Evolutionary conservation across 2,329 filamentous ascomycete species (phyloP).

Genomic region (Alternaria ventricosa): DNA sequence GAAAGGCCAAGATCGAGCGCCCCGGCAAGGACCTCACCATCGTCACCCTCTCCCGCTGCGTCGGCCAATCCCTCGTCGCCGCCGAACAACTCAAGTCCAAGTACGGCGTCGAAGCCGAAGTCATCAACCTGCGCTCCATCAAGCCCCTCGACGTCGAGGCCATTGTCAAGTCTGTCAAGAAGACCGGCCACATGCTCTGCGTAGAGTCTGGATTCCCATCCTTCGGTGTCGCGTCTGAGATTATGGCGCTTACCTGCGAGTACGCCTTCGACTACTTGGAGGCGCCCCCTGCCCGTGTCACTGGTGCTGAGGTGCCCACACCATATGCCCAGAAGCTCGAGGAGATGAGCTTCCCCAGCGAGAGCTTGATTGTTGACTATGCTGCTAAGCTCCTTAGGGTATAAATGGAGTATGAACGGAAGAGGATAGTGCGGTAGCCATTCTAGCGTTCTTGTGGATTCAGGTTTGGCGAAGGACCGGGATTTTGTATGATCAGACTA

Average conservation of each 20-base stretch:
- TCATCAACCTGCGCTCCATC: conserved; percentile 96
- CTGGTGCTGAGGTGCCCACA: conserved; percentile 95
- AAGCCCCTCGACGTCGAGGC: conserved; percentile 96
- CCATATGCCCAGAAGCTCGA: conserved; percentile 93
- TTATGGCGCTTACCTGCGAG: conserved; percentile 93
- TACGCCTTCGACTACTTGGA: conserved; percentile 98
- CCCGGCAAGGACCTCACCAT: conserved; percentile 95
- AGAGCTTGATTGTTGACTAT: conserved; percentile 85
- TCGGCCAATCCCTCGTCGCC: conserved; percentile 87
- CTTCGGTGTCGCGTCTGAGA: conserved; percentile 91
- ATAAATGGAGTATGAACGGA: conserved; percentile 51
- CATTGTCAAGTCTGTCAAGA: conserved; percentile 97
- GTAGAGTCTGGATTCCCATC: conserved; percentile 97
- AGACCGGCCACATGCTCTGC: conserved; percentile 88
- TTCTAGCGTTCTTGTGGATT: background rate
- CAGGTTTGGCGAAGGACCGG: background rate
- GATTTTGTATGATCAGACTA: conserved; percentile 36
- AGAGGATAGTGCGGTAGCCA: background rate
- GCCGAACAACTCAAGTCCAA: conserved; percentile 94
- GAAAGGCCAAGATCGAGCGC: conserved; percentile 99
- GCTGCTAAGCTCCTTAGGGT: conserved; percentile 86
- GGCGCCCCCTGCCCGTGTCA: conserved; percentile 90
- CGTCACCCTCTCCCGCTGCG: conserved; percentile 91
- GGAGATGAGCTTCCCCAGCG: conserved; percentile 93
- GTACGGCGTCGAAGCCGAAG: conserved; percentile 93